These are phyloP conservation scores for Cornus florida DNA, from an alignment of 148 eudicot species.

Conservation along the genomic window DNA sequence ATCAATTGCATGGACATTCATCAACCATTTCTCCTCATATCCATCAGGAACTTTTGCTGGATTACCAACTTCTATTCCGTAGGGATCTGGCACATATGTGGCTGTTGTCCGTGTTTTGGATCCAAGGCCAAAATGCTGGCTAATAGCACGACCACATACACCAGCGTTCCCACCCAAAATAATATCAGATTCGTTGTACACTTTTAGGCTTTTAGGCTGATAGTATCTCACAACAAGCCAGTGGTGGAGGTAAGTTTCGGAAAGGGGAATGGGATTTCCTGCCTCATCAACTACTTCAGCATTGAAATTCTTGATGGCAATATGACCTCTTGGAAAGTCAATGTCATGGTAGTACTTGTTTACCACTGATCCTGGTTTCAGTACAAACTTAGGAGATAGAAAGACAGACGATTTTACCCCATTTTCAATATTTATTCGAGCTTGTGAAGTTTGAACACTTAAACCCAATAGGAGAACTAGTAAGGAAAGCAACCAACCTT, in stretches of 20 bases:
- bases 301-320: too few species aligned
- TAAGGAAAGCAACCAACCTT: conserved; percentile 18
- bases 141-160: conserved; percentile 38
- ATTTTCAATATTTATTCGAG: conserved; percentile 20
- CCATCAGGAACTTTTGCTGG: too few species aligned
- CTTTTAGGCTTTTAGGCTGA: too few species aligned
- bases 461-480: conserved; percentile 16
- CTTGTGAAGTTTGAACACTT: conserved; percentile 20
- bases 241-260: conserved; percentile 78
- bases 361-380: too few species aligned
- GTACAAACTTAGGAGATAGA: conserved; percentile 64
- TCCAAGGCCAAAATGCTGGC: conserved; percentile 73
- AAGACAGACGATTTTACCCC: conserved; percentile 41
- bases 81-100: too few species aligned
- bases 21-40: too few species aligned
- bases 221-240: conserved; percentile 60
- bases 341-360: too few species aligned
- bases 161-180: conserved; percentile 46
- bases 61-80: too few species aligned
- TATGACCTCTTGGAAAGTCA: too few species aligned
- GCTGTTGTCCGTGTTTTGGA: conserved; percentile 73
- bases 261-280: conserved; percentile 69
- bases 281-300: conserved; percentile 80
- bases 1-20: conserved; percentile 85
- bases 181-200: conserved; percentile 31